phyloP scores from a whole-genome alignment of 139 green algal genomes.

The Eudorina sp. region DNA sequence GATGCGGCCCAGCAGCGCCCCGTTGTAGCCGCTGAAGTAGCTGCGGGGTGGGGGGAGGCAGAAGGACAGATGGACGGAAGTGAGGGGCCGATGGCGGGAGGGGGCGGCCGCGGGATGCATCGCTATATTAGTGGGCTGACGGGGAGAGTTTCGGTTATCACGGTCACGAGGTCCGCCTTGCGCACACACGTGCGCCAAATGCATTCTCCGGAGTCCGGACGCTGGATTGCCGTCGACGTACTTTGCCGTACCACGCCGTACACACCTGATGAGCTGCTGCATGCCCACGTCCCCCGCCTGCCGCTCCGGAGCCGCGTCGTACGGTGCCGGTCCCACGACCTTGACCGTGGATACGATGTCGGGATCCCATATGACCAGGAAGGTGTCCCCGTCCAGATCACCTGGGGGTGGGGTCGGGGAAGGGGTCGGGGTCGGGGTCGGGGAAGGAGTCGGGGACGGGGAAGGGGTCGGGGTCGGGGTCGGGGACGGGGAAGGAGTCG shows the following conservation, averaged over 20 bases:
- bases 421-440: too few relatives aligned
- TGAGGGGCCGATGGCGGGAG: too few relatives aligned
- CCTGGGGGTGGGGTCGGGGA: not conserved
- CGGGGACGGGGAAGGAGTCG: too few relatives aligned
- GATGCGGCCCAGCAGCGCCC: slow-evolving; percentile 26
- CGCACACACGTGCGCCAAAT: too few relatives aligned
- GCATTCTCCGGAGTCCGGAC: too few relatives aligned
- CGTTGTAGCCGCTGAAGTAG: slow-evolving; percentile 7
- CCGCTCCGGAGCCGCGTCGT: not conserved
- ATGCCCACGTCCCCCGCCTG: not conserved
- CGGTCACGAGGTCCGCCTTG: too few relatives aligned
- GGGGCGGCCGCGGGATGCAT: too few relatives aligned
- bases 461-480: too few relatives aligned
- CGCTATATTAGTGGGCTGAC: too few relatives aligned
- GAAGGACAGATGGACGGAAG: not conserved
- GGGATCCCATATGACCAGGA: slow-evolving; percentile 29
- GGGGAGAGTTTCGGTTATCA: too few relatives aligned
- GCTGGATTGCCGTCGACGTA: too few relatives aligned
- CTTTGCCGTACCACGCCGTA: not conserved
- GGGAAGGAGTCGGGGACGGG: too few relatives aligned
- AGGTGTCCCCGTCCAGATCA: slow-evolving; percentile 35
- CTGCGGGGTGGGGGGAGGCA: not conserved
- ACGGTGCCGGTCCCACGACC: not conserved
- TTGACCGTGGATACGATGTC: not conserved
- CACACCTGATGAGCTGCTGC: not conserved